Base-by-base conservation (phyloP, 805 yeast genomes). In the Yamadazyma laniorum region DNA sequence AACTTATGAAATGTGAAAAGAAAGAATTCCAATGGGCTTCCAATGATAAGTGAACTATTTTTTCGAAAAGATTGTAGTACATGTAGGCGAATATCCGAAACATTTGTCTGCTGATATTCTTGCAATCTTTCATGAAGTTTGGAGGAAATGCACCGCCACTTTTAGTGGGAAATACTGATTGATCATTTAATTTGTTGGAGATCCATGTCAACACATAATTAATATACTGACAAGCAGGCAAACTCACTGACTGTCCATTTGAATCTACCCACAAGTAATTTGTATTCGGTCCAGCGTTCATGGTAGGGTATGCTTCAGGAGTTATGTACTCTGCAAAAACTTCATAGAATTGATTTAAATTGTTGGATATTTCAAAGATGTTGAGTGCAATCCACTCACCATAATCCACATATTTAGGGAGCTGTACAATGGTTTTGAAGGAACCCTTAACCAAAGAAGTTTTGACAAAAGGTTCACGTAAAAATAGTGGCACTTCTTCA, bases 21-120 rank as follows among this genome's bases (percentile, higher is more conserved):
- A 90, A 86, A 3, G 98, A 90, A 61, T 93, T 93, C 95, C 96
- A 93, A 59, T 93, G 98, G 1, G 98, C 96, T 58, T 93, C 99
- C 43, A 93, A 62, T 2, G 95, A 82, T 42, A 93, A 64, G 59
- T 93, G 97, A n/a, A 91, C 80, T 17, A 91, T 76, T 56, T 84
- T 88, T 49, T 91, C 99, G 61, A 89, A 93, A 59, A 93, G 99
- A 59, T 89, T 88, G 63, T 88, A 86, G 59, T 90, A 93, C 26
- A 93, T 80, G 56, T 90, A 96, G 3, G 99, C 99, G 65, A 91
- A 90, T 12, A 93, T 86, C 49, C 98, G 75, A 56, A 93, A 89
- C 88, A 93, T 85, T 57, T 93, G 98, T 46, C 89, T 72, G 56
- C 82, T 81, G 15, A 93, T 90, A 56, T 89, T 86, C 52, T 85